Base-by-base conservation (phyloP, 192 early-diverging fungal species). In the Backusella morwellensis region DNA sequence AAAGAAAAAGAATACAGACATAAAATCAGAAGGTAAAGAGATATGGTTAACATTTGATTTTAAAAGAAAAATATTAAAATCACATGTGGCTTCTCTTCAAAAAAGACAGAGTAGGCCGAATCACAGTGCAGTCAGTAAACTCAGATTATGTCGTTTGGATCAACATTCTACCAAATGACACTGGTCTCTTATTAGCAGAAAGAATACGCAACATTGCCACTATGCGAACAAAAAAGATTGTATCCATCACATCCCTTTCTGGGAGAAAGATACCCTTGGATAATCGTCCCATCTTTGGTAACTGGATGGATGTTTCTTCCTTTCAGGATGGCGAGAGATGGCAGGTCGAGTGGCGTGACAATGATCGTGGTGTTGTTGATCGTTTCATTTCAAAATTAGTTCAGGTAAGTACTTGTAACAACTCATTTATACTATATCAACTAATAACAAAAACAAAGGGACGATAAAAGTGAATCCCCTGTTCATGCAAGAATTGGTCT, bases 141-240 rank as follows among this genome's bases (percentile, higher is more conserved):
- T 59, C 40, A 69, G 80, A 82, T 41, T 77, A 82, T 26, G 38
- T 77, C 6, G 80, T 82, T 8, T 82, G 80, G 80, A 82, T 82
- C 32, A 66, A 72, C 15, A 50, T 82, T n/a, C 29, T 59, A 75
- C 80, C 80, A 19, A 78, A 74, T 9, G 80, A 82, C 29, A 82
- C 80, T 19, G 80, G 80, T 6, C 6, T 73, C 21, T 72, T 77
- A 3, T 52, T 82, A 23, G 80, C 80, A 2, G 77, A 82, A 14
- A 82, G 78, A 40, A 82, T 82, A 17, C 77, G 78, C 35, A 68
- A 52, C 6, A 82, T 82, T 68, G 80, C 80, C 23, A 82, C 80
- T 0, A 78, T 78, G 29, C 54, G 80, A 32, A 82, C 80, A 4
- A 36, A 74, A 38, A 78, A 75, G 19, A 75, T 82, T n/a, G 19